Conservation (phyloP, 228 moss, liverwort and hornwort species). For the Sphagnum magellanicum region DNA sequence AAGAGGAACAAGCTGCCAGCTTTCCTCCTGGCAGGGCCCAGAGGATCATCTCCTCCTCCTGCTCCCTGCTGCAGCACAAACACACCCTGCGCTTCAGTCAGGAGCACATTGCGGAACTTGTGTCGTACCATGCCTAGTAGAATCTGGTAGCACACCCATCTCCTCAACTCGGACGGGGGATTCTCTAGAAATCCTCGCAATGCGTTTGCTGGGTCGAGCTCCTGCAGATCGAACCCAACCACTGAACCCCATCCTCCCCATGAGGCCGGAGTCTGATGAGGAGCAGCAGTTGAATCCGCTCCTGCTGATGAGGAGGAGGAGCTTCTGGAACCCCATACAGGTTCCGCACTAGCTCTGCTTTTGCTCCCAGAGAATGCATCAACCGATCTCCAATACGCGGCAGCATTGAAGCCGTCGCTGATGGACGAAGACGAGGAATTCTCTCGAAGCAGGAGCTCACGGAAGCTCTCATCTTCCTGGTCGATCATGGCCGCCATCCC, state of each 20-base stretch:
- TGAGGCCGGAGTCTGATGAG: too few relatives aligned
- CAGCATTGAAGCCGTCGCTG: neutral
- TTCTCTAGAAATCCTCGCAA: slow-evolving; percentile 51
- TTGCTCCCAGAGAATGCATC: neutral
- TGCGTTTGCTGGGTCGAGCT: slow-evolving; percentile 30
- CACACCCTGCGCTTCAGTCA: slow-evolving; percentile 62
- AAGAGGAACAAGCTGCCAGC: neutral
- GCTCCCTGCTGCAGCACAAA: slow-evolving; percentile 32
- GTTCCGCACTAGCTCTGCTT: too few relatives aligned
- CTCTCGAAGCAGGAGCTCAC: slow-evolving; percentile 12
- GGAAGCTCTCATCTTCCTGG: slow-evolving; percentile 61
- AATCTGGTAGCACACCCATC: slow-evolving; percentile 83
- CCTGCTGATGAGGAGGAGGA: too few relatives aligned
- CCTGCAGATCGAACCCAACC: slow-evolving; percentile 39
- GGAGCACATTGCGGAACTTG: slow-evolving; percentile 47
- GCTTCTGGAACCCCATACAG: too few relatives aligned
- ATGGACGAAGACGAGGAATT: neutral
- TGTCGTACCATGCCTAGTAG: slow-evolving; percentile 78
- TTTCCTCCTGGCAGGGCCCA: neutral
- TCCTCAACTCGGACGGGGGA: slow-evolving; percentile 42
- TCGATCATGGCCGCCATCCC: slow-evolving; percentile 28
- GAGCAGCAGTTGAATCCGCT: too few relatives aligned
- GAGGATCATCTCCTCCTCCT: slow-evolving; percentile 3
- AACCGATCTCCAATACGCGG: neutral
- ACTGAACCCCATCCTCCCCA: slow-evolving; percentile 18